phyloP scores from a whole-genome alignment of 169 alveolate genomes.

The Plasmodium gaboni region DNA sequence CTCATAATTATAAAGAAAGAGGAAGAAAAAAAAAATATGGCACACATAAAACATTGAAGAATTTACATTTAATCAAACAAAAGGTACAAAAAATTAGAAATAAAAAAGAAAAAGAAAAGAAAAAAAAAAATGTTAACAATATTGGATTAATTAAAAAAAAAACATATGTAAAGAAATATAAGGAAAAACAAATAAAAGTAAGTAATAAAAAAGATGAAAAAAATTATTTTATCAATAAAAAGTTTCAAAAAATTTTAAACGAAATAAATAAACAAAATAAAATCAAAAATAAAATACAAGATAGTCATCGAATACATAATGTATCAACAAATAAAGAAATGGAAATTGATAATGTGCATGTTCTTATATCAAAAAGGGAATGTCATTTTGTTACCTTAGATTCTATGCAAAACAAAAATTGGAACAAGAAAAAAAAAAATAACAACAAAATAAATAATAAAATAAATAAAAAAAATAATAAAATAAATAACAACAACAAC shows the following conservation, averaged over 20 bases:
- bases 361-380: not conserved
- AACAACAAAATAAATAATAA: not conserved
- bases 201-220: not conserved
- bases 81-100: too few relatives aligned
- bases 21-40: too few relatives aligned
- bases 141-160: not conserved
- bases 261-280: not conserved
- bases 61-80: too few relatives aligned
- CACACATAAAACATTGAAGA: too few relatives aligned
- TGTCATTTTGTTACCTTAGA: not conserved
- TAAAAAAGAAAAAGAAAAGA: too few relatives aligned
- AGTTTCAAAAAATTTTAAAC: not conserved
- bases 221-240: not conserved
- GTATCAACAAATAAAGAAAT: not conserved
- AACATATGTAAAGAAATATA: not conserved
- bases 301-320: not conserved
- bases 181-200: not conserved
- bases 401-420: not conserved
- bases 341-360: not conserved
- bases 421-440: too few relatives aligned
- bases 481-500: not conserved
- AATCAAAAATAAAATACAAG: not conserved
- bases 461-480: not conserved
- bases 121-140: too few relatives aligned
- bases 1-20: too few relatives aligned